Evolutionary conservation across 805 yeast species (phyloP), one percentile per base, ranked within the genome.

Genomic region (Yamadazyma akitaensis): DNA sequence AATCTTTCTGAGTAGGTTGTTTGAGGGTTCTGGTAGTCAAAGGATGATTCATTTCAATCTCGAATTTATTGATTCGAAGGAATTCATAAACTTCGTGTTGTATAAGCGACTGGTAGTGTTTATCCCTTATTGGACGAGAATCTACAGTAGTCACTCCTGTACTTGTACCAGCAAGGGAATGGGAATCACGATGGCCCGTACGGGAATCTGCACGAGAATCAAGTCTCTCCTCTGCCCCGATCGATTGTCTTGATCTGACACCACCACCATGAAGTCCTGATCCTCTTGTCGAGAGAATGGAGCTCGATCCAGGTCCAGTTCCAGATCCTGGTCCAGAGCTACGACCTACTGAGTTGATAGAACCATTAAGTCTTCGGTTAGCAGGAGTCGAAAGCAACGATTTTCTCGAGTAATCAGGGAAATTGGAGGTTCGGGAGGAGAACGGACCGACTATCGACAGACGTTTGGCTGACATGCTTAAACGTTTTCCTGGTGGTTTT

Each of bases 1-100:
- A 90, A 54, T 88, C 96, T 58, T 85, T 87, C 59, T 90, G 97
- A 0, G 96, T 89, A 14, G 97, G 97, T 53, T 75, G 80, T 53
- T 71, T 76, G 48, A 90, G 68, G 2, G 88, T 79, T 59, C 81
- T 82, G 9, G 75, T 69, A 2, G 87, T 75, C 17, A 90, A 64
- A 2, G 88, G 78, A 52, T 84, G 88, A 54, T 81, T 83, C 73
- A 82, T 83, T 48, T 85, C 92, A 31, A 79, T 67, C 58, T 87
- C 96, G 63, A 87, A 90, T 59, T 79, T 78, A 61, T 84, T 79
- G 9, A 70, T 66, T 4, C 74, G 67, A 43, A 90, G 66, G 61
- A 80, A 91, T 25, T 82, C 84, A 57, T 75, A 77, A 14, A 89
- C 75, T 42, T 85, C 86, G 48, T 82, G 82, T 53, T 81, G 88